phyloP scores from a whole-genome alignment of 305 asterid species.

The Plantago rigida region DNA sequence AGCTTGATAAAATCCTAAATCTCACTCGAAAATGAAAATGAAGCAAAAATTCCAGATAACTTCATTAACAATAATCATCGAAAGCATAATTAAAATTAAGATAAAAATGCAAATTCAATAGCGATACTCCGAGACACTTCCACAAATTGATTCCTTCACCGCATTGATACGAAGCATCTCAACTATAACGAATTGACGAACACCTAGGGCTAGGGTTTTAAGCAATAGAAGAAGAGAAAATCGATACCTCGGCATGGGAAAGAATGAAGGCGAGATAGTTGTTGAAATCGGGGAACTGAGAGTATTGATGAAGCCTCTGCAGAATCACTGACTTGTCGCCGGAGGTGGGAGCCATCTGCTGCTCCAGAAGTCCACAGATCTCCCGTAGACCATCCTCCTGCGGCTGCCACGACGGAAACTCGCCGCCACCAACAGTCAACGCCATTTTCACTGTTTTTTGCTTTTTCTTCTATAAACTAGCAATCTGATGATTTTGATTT shows the following conservation, averaged over 20 bases:
- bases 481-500: conserved; percentile 3
- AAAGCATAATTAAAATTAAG: too few relatives aligned
- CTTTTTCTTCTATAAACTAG: neutral
- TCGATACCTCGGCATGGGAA: conserved; percentile 62
- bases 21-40: too few relatives aligned
- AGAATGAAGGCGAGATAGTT: conserved; percentile 81
- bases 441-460: conserved; percentile 31
- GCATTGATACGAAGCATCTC: too few relatives aligned
- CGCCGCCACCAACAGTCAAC: conserved; percentile 36
- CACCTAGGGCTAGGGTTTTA: conserved; percentile 1
- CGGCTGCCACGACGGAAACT: conserved; percentile 58
- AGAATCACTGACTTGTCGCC: conserved; percentile 71
- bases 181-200: neutral
- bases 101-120: too few relatives aligned
- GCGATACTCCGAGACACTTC: too few relatives aligned
- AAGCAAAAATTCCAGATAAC: too few relatives aligned
- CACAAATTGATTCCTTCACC: too few relatives aligned
- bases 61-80: too few relatives aligned
- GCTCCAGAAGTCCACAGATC: conserved; percentile 86
- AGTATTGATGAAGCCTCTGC: conserved; percentile 84
- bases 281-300: conserved; percentile 92
- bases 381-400: conserved; percentile 83
- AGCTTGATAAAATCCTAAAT: too few relatives aligned
- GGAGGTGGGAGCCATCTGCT: conserved; percentile 78
- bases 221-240: neutral